Percentiles rank a stretch among this genome's conserved stretches.
These are phyloP conservation scores for Fusarium musae DNA, from an alignment of 2,329 filamentous ascomycete species.

Conservation along the genomic window DNA sequence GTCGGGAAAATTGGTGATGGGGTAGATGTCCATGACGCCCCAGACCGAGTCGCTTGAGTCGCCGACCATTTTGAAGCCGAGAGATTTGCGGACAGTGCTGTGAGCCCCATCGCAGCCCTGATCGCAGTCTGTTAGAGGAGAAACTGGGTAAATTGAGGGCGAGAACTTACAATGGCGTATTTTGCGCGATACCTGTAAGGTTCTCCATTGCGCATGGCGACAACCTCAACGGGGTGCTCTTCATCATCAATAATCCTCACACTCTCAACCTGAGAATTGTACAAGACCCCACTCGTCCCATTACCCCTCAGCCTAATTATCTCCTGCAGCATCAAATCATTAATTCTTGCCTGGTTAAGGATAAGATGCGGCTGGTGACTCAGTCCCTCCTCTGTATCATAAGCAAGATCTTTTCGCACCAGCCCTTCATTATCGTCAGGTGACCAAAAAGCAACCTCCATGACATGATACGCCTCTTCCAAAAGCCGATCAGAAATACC, in stretches of 20 bases:
- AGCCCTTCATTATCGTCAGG: conserved; percentile 69
- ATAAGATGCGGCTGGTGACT: conserved; percentile 74
- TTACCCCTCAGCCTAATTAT: conserved; percentile 10
- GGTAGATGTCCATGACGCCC: conserved; percentile 44
- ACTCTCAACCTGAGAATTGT: conserved; percentile 32
- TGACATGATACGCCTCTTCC: conserved; percentile 75
- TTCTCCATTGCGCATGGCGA: neutral
- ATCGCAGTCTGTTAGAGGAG: fast-evolving
- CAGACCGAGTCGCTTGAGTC: conserved; percentile 46
- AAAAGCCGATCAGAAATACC: conserved; percentile 71
- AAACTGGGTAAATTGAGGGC: fast-evolving
- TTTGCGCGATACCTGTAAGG: conserved; percentile 18
- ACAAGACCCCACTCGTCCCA: conserved; percentile 6
- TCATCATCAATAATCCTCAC: conserved; percentile 3
- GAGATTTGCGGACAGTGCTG: conserved; percentile 38
- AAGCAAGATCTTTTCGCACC: conserved; percentile 67
- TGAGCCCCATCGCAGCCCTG: conserved; percentile 41
- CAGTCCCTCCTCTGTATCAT: conserved; percentile 70
- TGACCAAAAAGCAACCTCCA: conserved; percentile 70
- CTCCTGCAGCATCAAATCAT: conserved; percentile 36
- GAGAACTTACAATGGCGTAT: conserved; percentile 31
- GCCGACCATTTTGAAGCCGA: conserved; percentile 42
- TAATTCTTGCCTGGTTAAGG: conserved; percentile 58
- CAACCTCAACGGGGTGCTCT: conserved; percentile 24
- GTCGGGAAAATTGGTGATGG: conserved; percentile 44